phyloP scores from a whole-genome alignment of 1,284 basidiomycete genomes.

The Boletus mariae region DNA sequence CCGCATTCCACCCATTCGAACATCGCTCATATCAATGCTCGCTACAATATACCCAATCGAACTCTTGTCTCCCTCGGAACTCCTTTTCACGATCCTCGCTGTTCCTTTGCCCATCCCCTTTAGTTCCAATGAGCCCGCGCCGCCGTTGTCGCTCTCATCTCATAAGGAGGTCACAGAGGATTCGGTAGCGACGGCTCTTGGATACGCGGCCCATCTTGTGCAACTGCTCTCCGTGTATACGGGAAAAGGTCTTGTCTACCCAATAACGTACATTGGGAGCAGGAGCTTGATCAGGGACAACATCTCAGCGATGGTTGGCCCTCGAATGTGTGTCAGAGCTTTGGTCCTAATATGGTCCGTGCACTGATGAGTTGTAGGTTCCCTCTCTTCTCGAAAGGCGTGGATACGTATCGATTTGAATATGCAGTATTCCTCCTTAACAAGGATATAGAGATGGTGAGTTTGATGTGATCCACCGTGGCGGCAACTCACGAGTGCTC shows the following conservation, averaged over 20 bases:
- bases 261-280: constrained; percentile 85
- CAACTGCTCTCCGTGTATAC: constrained; percentile 79
- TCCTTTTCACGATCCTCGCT: constrained; percentile 80
- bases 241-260: constrained; percentile 78
- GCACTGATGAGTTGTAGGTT: constrained; percentile 55
- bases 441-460: constrained; percentile 93
- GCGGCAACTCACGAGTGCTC: constrained; percentile 11
- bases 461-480: constrained; percentile 22
- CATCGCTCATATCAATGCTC: constrained; percentile 70
- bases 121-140: constrained; percentile 74
- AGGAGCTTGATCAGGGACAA: constrained; percentile 85
- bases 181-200: constrained; percentile 79
- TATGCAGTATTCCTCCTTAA: constrained; percentile 97
- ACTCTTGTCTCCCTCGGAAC: constrained; percentile 72
- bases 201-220: constrained; percentile 82
- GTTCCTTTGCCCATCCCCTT: constrained; percentile 84
- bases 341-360: constrained; percentile 4
- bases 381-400: constrained; percentile 89
- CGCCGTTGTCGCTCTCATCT: constrained; percentile 67
- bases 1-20: constrained; percentile 56
- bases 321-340: constrained; percentile 67
- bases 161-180: constrained; percentile 80
- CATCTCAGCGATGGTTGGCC: constrained; percentile 91
- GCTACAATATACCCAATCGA: constrained; percentile 86
- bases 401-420: constrained; percentile 95